Evolutionary conservation across 257 asterid genomes (phyloP), one percentile per base, ranked within the genome.

Genomic region (Solanum bulbocastanum): DNA sequence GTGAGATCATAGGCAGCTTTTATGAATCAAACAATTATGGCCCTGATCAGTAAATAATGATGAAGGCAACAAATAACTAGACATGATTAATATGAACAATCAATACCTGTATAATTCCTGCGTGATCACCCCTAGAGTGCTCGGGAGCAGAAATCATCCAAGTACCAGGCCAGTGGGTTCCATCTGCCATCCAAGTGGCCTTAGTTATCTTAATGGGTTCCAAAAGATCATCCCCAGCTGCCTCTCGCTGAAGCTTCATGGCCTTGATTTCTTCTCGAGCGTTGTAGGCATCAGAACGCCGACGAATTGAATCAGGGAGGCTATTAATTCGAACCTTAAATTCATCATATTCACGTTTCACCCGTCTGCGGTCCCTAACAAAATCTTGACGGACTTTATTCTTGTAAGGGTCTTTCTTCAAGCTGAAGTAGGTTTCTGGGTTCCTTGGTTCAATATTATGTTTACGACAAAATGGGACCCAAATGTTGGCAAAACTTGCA

Each of bases 101-200:
- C 10, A 88, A 15, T 90, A 96, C 98, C 98, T 96, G 98, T 87
- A 96, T 94, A 60, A 96, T 93, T 88, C 98, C 98, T 1, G 98
- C 98, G 88, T 96, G 98, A 86, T 96, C 98, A 87, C 98, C 97
- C 91, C 88, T 92, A 23, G 98, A 93, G 92, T 96, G 97, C 92
- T 96, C 98, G 2, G 97, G 82, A 35, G 92, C 91, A 65, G 96
- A 88, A 90, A 60, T 89, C 78, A 89, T 76, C 98, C 98, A 96
- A 39, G 98, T 96, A 27, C 98, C 98, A 1, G 98, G 98, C 98
- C 98, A 96, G 89, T 96, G 96, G 74, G 98, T 94, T 81, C 96
- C 98, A 69, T 96, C 98, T 8, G 98, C 98, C 98, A 96, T 96
- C 98, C 98, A 96, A 11, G 97, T 96, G 33, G 96, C 98, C 90